A percentile compares a stretch with the other conserved stretches of the same genome.
Conservation (phyloP, 345 rosid species). For the Angophora floribunda region DNA sequence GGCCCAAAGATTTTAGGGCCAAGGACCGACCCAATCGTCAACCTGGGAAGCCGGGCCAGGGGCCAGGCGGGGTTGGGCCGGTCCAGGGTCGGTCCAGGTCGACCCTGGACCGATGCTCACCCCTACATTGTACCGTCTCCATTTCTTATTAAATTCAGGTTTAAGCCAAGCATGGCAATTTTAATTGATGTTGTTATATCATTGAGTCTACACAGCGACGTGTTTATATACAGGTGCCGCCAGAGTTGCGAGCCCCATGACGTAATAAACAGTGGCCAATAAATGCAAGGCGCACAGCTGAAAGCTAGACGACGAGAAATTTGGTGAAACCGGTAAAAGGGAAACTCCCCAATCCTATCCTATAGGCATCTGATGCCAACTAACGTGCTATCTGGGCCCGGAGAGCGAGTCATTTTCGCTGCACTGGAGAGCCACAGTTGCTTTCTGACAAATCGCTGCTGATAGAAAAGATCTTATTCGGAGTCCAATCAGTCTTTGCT, state of each 20-base stretch:
- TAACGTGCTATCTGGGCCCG: constrained; percentile 24
- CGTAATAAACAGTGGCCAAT: constrained; percentile 12
- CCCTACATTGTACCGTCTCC: neutral
- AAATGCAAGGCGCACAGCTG: constrained; percentile 21
- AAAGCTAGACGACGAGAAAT: constrained; percentile 22
- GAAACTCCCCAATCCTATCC: constrained; percentile 28
- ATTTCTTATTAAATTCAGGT: neutral
- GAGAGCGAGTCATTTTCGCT: constrained; percentile 15
- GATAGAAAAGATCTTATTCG: constrained; percentile 25
- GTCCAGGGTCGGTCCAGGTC: too few species aligned
- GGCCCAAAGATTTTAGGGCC: too few species aligned
- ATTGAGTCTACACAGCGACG: neutral
- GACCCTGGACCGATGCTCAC: too few species aligned
- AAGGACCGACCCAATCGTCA: too few species aligned
- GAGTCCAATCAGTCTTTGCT: constrained; percentile 23
- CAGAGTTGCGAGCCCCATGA: constrained; percentile 24
- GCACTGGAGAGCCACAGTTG: constrained; percentile 29
- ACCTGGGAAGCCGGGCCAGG: too few species aligned
- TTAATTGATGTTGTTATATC: neutral
- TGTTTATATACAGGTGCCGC: constrained; percentile 6
- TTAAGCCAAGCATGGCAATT: neutral
- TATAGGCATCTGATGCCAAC: constrained; percentile 25
- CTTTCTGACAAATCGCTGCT: constrained; percentile 32
- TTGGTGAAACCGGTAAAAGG: constrained; percentile 31
- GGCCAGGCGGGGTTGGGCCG: too few species aligned